Base-by-base conservation (phyloP, 2,329 filamentous ascomycete genomes). In the Aspergillus cejpii region DNA sequence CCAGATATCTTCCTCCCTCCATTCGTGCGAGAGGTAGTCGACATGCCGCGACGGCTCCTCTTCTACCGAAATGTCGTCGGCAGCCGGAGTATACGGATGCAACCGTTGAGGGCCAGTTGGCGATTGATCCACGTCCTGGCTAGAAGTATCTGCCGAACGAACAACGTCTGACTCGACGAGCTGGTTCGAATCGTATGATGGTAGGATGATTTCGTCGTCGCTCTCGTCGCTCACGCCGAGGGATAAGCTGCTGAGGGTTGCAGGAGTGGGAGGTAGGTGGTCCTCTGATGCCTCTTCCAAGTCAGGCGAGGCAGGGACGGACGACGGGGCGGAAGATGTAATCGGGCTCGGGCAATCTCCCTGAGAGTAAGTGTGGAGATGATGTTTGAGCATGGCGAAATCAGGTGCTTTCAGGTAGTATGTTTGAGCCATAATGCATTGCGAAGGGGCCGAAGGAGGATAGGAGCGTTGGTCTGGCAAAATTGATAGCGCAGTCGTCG, bases 1-100 rank as follows among this genome's bases (percentile, higher is more conserved):
- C 90, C 90, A 97, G 20, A 97, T 94, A 67, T 98, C 91, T 66
- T 97, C 90, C 67, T 96, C 89, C 51, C 79, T 81, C 87, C 91
- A 95, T 50, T 91, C 81, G 62, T 97, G 87, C 14, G 90, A 94
- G 37, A 96, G 78, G 62, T 95, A 95, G 68, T 95, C 90, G n/a
- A 95, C 90, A 68, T 95, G 88, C 53, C 88, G 77, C 37, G 89
- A 89, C 1, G 88, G 88, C 58, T 85, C 80, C 26, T 75, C 76
- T 50, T 81, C 79, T 28, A 94, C 75, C 8, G 84, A 84, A 7
- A 82, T 85, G 65, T 95, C 89, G 56, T 95, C 89, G 54, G 85
- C 84, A 6, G 85, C 84, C 24, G 81, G 74, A 55, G 23, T 78
- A 70, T 12, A 81, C 75, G 1, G 77, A 78, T 47, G 78, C 79